phyloP scores from a whole-genome alignment of 1,284 basidiomycete species.

The Caloboletus firmus region DNA sequence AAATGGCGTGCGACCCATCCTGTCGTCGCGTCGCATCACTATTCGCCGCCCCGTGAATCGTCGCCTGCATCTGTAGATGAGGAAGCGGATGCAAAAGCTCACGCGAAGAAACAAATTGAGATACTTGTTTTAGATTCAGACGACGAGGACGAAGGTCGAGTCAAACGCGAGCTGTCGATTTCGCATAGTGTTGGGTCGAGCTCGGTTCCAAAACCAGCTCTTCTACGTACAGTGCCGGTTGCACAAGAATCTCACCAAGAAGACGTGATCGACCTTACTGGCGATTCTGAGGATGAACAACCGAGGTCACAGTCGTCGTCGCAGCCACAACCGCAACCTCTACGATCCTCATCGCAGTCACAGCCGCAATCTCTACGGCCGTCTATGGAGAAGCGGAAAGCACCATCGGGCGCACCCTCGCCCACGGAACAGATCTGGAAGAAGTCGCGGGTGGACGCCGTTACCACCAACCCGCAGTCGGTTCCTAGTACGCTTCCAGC shows the following conservation, averaged over 20 bases:
- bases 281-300: slow-evolving; percentile 72
- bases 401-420: slow-evolving; percentile 47
- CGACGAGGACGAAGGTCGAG: slow-evolving; percentile 69
- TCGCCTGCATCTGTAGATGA: slow-evolving; percentile 37
- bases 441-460: slow-evolving; percentile 55
- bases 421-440: slow-evolving; percentile 71
- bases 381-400: slow-evolving; percentile 55
- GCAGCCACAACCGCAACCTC: slow-evolving; percentile 23
- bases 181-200: slow-evolving; percentile 50
- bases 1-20: slow-evolving; percentile 65
- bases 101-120: slow-evolving; percentile 48
- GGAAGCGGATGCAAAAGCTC: slow-evolving; percentile 45
- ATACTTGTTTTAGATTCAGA: slow-evolving; percentile 79
- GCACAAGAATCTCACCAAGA: slow-evolving; percentile 28
- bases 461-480: slow-evolving; percentile 15
- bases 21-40: slow-evolving; percentile 25
- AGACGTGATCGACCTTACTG: slow-evolving; percentile 76
- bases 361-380: too few species aligned
- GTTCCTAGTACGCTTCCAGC: slow-evolving; percentile 18
- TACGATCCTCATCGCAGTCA: slow-evolving; percentile 16
- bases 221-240: slow-evolving; percentile 18
- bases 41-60: slow-evolving; percentile 37
- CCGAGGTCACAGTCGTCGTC: slow-evolving; percentile 37
- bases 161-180: slow-evolving; percentile 70
- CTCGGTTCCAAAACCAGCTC: slow-evolving; percentile 23